Conservation (phyloP, 2,329 filamentous ascomycete species). For the Apiospora arundinis region DNA sequence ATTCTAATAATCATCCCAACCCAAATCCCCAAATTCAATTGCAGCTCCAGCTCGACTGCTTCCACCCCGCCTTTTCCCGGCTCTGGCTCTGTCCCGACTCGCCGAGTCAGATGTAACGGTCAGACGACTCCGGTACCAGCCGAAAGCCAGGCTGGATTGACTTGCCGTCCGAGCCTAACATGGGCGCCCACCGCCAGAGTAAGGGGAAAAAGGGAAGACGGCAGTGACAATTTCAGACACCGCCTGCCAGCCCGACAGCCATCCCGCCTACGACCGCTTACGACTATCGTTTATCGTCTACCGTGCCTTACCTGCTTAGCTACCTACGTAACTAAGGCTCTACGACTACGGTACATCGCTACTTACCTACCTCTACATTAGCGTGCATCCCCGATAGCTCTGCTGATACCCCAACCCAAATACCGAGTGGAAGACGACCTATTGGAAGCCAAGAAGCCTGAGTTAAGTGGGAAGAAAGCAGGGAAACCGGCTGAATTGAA, state of each 20-base stretch:
- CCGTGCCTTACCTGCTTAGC: too few species aligned
- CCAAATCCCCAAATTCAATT: too few species aligned
- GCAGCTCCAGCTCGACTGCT: background rate
- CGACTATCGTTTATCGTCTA: too few species aligned
- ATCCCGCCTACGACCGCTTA: background rate
- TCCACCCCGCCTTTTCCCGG: background rate
- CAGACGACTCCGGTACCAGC: slow-evolving; percentile 17
- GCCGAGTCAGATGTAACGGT: slow-evolving; percentile 1
- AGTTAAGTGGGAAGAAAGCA: background rate
- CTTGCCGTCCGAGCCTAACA: slow-evolving; percentile 14
- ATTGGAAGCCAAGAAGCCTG: background rate
- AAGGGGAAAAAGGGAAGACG: too few species aligned
- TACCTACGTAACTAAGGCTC: too few species aligned
- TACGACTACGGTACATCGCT: too few species aligned
- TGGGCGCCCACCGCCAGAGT: background rate
- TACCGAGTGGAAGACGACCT: slow-evolving; percentile 9
- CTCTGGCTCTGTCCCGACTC: background rate
- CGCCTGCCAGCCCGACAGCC: background rate
- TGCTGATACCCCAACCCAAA: background rate
- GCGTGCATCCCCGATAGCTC: background rate
- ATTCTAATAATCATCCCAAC: background rate
- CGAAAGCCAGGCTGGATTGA: background rate
- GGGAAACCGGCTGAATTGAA: slow-evolving; percentile 8
- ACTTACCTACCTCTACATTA: background rate
- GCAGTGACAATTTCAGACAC: background rate